phyloP scores from a whole-genome alignment of 2,329 filamentous ascomycete species.

The Chaetothyriales sp. region DNA sequence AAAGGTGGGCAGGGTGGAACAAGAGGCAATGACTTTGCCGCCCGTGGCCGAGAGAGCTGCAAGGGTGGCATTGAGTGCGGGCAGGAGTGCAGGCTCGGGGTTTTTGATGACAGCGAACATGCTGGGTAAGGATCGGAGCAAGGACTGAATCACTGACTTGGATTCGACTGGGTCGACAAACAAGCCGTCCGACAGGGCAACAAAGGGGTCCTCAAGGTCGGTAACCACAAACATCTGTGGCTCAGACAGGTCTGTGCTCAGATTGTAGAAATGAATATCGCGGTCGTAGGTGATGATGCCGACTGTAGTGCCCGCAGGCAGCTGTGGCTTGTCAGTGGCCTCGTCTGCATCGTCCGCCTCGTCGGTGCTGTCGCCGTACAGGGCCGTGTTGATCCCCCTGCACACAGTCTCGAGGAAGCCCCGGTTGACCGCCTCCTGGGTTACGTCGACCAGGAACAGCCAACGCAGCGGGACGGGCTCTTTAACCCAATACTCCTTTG shows the following conservation, averaged over 20 bases:
- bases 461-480: constrained; percentile 76
- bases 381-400: constrained; percentile 66
- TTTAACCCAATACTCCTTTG: constrained; percentile 97
- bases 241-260: constrained; percentile 64
- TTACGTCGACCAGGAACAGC: constrained; percentile 87
- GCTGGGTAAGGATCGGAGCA: constrained; percentile 66
- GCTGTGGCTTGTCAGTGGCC: constrained; percentile 35
- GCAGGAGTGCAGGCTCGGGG: constrained; percentile 74
- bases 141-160: constrained; percentile 67
- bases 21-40: constrained; percentile 78
- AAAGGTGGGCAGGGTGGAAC: constrained; percentile 79
- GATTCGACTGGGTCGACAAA: constrained; percentile 92
- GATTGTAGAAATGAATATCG: constrained; percentile 95
- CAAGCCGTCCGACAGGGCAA: constrained; percentile 76
- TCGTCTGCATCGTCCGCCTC: too few relatives aligned
- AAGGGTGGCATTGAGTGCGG: constrained; percentile 67
- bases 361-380: constrained; percentile 53
- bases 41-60: constrained; percentile 75
- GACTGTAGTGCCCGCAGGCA: constrained; percentile 70
- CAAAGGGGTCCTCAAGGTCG: constrained; percentile 89
- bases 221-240: constrained; percentile 99
- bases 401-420: constrained; percentile 84
- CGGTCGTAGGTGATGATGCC: constrained; percentile 94
- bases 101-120: constrained; percentile 83
- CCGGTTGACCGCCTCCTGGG: constrained; percentile 77